Evolutionary conservation across 139 green algal genomes (phyloP), one percentile per base, ranked within the genome.

Genomic region (Medakamo hakoo): DNA sequence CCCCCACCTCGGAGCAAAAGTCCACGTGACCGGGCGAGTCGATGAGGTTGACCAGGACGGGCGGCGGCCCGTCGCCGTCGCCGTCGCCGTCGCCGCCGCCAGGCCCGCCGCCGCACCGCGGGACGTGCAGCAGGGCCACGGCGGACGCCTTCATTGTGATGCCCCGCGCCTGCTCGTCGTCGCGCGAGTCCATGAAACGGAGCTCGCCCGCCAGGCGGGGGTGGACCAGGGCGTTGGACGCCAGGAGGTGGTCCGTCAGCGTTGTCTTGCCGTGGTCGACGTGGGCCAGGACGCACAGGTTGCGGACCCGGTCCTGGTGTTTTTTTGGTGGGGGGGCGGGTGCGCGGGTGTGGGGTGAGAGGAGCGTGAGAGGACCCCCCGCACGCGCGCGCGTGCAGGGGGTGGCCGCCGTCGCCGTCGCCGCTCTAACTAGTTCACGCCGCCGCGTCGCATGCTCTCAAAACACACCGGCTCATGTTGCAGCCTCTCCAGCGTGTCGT

Each of bases 191-290:
- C 61, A 99, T 77, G 72, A 93, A 98, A 18, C 76, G 70, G 56
- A 83, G 55, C 62, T 82, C 73, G 3, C 86, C 86, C n/a, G 87
- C 86, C 63, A 98, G 72, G 32, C 83, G 84, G 20, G 88, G 89
- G 67, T 97, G 91, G 60, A 99, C 96, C 56, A 98, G 79, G n/a
- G 90, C 91, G 67, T 98, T 98, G 27, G 82, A 85, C 2, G 86
- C 92, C 27, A 99, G 96, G 20, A 99, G 77, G 71, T 91, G 79
- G 69, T 99, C 93, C 1, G 79, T 85, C 52, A 99, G 73, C 14
- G 89, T 99, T 1, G 93, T 99, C 75, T 99, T 99, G 60, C 93
- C 93, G 78, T 99, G 93, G 73, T 99, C 93, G 4, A 99, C 93
- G 62, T 99, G 93, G 18, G 93, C 93, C 59, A 99, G 76, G 66